Evolutionary conservation across 108 stramenopile species (phyloP).

Genomic region (Skeletonema tropicum): DNA sequence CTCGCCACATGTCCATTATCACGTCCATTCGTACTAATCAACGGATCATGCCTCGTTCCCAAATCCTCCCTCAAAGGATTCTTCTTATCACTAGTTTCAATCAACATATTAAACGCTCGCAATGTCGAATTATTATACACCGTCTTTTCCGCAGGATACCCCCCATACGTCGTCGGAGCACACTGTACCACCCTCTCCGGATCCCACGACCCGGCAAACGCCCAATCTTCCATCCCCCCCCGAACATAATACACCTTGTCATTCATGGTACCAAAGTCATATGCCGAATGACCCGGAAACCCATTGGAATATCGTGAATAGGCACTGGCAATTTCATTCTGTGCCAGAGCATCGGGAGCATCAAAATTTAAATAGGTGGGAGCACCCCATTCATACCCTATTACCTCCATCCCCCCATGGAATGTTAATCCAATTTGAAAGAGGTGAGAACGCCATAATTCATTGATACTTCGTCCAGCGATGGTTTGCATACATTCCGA

Average conservation of each 20-base stretch:
- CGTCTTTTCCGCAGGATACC: slow-evolving; percentile 54
- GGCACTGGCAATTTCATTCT: slow-evolving; percentile 42
- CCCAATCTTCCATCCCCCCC: slow-evolving; percentile 99
- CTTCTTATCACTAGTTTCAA: slow-evolving; percentile 87
- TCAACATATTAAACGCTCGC: slow-evolving; percentile 89
- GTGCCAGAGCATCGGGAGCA: slow-evolving; percentile 66
- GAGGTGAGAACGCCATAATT: slow-evolving; percentile 76
- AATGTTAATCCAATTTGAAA: slow-evolving; percentile 88
- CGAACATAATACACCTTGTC: slow-evolving; percentile 92
- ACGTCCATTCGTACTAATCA: slow-evolving; percentile 50
- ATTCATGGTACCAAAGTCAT: slow-evolving; percentile 83
- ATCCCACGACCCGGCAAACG: slow-evolving; percentile 94
- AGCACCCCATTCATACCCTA: slow-evolving; percentile 93
- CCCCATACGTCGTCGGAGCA: slow-evolving; percentile 63
- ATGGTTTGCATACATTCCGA: slow-evolving; percentile 78
- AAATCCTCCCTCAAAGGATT: slow-evolving; percentile 55
- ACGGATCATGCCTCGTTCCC: slow-evolving; percentile 61
- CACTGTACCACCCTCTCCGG: slow-evolving; percentile 65
- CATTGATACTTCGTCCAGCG: slow-evolving; percentile 84
- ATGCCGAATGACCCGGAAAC: slow-evolving; percentile 31
- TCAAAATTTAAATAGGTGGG: slow-evolving; percentile 36
- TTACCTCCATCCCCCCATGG: slow-evolving; percentile 92
- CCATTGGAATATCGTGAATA: slow-evolving; percentile 61
- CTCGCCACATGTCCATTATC: slow-evolving; percentile 87
- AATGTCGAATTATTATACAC: slow-evolving; percentile 82